Conservation (phyloP, 768 basidiomycete species). For the Pisolithus orientalis region DNA sequence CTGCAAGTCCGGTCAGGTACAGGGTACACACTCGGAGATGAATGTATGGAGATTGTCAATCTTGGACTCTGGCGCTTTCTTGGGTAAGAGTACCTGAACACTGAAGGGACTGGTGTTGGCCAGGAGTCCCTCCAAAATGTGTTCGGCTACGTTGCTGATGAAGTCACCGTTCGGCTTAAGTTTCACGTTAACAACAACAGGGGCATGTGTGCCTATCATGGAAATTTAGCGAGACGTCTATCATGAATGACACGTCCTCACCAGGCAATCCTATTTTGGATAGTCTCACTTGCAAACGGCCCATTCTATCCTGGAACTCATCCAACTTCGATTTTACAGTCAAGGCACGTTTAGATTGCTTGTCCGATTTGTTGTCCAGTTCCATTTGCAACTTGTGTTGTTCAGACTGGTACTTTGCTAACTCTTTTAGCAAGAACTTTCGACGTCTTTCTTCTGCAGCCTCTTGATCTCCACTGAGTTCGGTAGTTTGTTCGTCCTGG, state of each 20-base stretch:
- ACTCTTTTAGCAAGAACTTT: constrained; percentile 13
- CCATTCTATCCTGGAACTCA: constrained; percentile 9
- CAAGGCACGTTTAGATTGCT: not conserved
- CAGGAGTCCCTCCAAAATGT: constrained; percentile 7
- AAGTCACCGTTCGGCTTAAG: not conserved
- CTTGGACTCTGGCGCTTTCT: not conserved
- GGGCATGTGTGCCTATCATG: constrained; percentile 4
- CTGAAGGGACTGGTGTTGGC: constrained; percentile 15
- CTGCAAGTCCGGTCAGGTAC: constrained; percentile 4
- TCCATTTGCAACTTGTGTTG: constrained; percentile 1
- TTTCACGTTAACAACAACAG: constrained; percentile 1
- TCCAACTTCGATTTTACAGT: constrained; percentile 12
- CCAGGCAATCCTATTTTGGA: constrained; percentile 18
- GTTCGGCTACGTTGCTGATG: constrained; percentile 1
- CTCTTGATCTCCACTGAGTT: constrained; percentile 18
- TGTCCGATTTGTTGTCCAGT: not conserved
- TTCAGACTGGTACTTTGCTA: constrained; percentile 9
- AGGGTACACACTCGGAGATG: constrained; percentile 10
- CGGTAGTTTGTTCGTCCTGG: constrained; percentile 13
- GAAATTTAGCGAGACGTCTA: constrained; percentile 4
- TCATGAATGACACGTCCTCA: not conserved
- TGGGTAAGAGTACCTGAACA: constrained; percentile 6
- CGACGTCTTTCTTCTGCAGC: constrained; percentile 15
- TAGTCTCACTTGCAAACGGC: constrained; percentile 7
- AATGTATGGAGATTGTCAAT: constrained; percentile 9